These are phyloP conservation scores for Mrakiaceae sp. DNA, from an alignment of 1,284 basidiomycete genomes.

Conservation along the genomic window DNA sequence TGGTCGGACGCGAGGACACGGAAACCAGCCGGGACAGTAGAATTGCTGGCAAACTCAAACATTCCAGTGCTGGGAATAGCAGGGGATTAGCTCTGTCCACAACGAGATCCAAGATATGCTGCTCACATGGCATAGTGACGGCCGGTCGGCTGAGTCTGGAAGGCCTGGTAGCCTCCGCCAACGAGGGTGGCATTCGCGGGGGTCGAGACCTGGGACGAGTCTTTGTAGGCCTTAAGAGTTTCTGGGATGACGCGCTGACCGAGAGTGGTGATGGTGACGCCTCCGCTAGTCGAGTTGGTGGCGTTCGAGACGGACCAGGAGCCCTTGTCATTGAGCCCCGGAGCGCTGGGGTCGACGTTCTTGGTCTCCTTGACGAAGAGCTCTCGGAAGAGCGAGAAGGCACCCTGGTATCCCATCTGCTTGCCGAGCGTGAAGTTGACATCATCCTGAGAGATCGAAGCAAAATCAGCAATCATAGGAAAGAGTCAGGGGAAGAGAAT, in stretches of 20 bases:
- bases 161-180: conserved; percentile 11
- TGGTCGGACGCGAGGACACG: conserved; percentile 21
- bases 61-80: neutral
- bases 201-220: conserved; percentile 15
- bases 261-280: conserved; percentile 20
- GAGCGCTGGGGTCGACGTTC: conserved; percentile 17
- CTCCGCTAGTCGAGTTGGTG: conserved; percentile 19
- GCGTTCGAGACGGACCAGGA: conserved; percentile 17
- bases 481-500: neutral
- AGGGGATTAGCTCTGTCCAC: neutral
- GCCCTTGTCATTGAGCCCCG: conserved; percentile 15
- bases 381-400: conserved; percentile 23
- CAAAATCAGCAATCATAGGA: neutral
- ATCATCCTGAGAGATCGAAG: neutral
- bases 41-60: conserved; percentile 18
- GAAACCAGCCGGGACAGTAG: conserved; percentile 18
- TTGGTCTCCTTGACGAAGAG: conserved; percentile 20
- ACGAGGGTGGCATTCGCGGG: conserved; percentile 3
- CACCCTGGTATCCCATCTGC: conserved; percentile 19
- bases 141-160: conserved; percentile 18
- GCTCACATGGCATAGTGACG: conserved; percentile 19
- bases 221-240: conserved; percentile 19
- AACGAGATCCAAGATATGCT: too few relatives aligned
- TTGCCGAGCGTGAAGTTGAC: conserved; percentile 12
- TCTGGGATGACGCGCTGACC: conserved; percentile 23